A percentile compares a stretch with the other conserved stretches of the same genome.
phyloP scores from a whole-genome alignment of 2,329 filamentous ascomycete genomes.

The Colletotrichum abscissum region DNA sequence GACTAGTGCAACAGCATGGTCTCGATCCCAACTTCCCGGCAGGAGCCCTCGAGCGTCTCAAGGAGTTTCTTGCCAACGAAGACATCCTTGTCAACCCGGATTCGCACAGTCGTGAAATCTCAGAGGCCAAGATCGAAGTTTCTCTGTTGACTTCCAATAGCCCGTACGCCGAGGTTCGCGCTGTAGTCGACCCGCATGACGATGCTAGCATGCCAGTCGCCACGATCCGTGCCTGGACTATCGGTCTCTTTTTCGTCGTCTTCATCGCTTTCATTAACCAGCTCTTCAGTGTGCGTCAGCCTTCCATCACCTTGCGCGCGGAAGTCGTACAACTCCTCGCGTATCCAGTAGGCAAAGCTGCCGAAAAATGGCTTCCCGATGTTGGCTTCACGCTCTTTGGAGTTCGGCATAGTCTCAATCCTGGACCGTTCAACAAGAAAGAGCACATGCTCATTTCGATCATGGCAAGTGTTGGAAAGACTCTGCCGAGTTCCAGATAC shows the following conservation, averaged over 20 bases:
- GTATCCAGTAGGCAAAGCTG: conserved; percentile 49
- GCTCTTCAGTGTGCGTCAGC: conserved; percentile 55
- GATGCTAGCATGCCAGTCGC: conserved; percentile 51
- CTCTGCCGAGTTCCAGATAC: conserved; percentile 55
- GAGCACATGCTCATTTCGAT: conserved; percentile 66
- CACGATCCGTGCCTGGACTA: conserved; percentile 53
- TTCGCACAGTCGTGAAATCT: conserved; percentile 41
- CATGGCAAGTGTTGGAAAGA: conserved; percentile 64
- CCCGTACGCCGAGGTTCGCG: conserved; percentile 55
- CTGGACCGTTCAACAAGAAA: conserved; percentile 63
- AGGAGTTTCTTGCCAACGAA: conserved; percentile 48
- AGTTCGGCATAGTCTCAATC: conserved; percentile 54
- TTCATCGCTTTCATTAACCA: conserved; percentile 48
- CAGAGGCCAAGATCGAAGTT: conserved; percentile 46
- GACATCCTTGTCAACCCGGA: conserved; percentile 39
- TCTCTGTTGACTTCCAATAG: conserved; percentile 48
- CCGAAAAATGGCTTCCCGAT: conserved; percentile 48
- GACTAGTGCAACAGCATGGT: conserved; percentile 52
- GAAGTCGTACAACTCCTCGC: conserved; percentile 54
- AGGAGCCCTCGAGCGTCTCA: conserved; percentile 52
- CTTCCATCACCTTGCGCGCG: conserved; percentile 51
- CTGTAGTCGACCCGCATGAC: conserved; percentile 56
- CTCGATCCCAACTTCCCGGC: conserved; percentile 60
- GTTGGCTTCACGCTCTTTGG: conserved; percentile 48
- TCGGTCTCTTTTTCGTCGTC: conserved; percentile 50